Evolutionary conservation across 495 filamentous ascomycete species (phyloP).

Genomic region (Penicillium verhagenii): DNA sequence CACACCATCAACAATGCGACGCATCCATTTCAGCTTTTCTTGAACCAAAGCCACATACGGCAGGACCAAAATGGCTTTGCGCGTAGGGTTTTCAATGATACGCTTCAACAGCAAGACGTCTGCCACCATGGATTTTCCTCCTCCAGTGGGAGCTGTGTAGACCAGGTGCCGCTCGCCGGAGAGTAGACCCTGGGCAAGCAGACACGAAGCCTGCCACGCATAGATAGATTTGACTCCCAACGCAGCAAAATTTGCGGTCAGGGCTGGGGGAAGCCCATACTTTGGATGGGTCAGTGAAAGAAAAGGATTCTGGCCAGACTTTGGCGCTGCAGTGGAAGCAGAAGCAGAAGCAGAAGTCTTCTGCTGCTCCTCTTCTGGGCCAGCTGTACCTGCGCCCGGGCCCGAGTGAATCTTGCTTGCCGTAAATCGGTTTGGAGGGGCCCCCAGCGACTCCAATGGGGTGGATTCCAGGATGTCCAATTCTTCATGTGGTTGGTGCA

Average conservation of each 20-base stretch:
- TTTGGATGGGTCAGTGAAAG: slow-evolving; percentile 60
- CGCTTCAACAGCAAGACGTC: slow-evolving; percentile 74
- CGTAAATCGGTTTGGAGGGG: slow-evolving; percentile 31
- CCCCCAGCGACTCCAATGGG: slow-evolving; percentile 22
- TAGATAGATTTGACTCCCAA: slow-evolving; percentile 71
- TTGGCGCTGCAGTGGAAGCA: slow-evolving; percentile 39
- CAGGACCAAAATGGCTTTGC: slow-evolving; percentile 75
- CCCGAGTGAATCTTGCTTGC: slow-evolving; percentile 40
- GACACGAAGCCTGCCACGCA: slow-evolving; percentile 80
- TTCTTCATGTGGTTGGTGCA: slow-evolving; percentile 8
- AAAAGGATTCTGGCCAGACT: slow-evolving; percentile 54
- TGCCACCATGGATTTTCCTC: slow-evolving; percentile 76
- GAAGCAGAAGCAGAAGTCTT: slow-evolving; percentile 17
- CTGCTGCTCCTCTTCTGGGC: slow-evolving; percentile 47
- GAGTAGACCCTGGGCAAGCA: slow-evolving; percentile 66
- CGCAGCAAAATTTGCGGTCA: slow-evolving; percentile 63
- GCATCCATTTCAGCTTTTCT: slow-evolving; percentile 77
- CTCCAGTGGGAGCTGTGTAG: slow-evolving; percentile 82
- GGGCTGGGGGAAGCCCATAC: slow-evolving; percentile 60
- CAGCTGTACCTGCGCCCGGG: slow-evolving; percentile 11
- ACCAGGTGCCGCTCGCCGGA: slow-evolving; percentile 67
- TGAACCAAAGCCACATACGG: slow-evolving; percentile 83
- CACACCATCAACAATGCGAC: slow-evolving; percentile 65
- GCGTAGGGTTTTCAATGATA: slow-evolving; percentile 61
- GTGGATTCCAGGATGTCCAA: slow-evolving; percentile 21